These are phyloP conservation scores for Coleophoma eucalyptorum DNA, from an alignment of 2,329 filamentous ascomycete species.

Conservation along the genomic window DNA sequence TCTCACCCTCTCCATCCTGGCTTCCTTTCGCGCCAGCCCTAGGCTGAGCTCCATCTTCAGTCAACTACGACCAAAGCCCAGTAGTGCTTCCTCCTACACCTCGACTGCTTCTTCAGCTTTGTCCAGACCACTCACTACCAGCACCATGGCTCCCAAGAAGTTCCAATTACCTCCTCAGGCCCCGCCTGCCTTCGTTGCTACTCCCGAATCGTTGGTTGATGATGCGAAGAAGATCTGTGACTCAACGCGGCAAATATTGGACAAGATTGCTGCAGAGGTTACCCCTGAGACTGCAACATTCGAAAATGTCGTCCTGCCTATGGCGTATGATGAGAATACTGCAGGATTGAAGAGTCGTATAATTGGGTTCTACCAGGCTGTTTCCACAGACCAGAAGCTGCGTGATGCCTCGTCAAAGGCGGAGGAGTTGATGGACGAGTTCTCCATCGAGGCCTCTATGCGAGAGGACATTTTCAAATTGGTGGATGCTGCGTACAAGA, in stretches of 20 bases:
- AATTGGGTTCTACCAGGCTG: conserved; percentile 76
- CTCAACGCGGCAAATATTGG: conserved; percentile 56
- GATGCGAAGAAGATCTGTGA: conserved; percentile 66
- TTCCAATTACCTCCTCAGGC: conserved; percentile 74
- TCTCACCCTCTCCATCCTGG: conserved; percentile 59
- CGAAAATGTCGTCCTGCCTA: conserved; percentile 54
- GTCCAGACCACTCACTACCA: conserved; percentile 36
- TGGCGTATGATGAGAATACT: conserved; percentile 69
- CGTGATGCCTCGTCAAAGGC: conserved; percentile 75
- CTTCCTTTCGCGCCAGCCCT: conserved; percentile 41
- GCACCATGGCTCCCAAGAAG: conserved; percentile 61
- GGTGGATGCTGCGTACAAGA: conserved; percentile 53
- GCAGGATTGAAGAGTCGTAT: conserved; percentile 59
- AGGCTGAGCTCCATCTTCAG: conserved; percentile 56
- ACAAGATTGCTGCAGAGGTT: conserved; percentile 59
- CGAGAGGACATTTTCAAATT: conserved; percentile 74
- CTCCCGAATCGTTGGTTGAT: conserved; percentile 62
- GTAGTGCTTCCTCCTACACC: conserved; percentile 6
- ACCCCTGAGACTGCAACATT: conserved; percentile 48
- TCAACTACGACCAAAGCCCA: conserved; percentile 41
- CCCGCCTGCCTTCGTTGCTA: conserved; percentile 74
- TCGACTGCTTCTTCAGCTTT: not conserved
- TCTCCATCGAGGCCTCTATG: conserved; percentile 75
- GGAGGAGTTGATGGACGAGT: conserved; percentile 72
- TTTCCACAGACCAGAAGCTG: conserved; percentile 64